Evolutionary conservation across 164 flowering plant genomes (phyloP).

Genomic region (Taxillus chinensis): DNA sequence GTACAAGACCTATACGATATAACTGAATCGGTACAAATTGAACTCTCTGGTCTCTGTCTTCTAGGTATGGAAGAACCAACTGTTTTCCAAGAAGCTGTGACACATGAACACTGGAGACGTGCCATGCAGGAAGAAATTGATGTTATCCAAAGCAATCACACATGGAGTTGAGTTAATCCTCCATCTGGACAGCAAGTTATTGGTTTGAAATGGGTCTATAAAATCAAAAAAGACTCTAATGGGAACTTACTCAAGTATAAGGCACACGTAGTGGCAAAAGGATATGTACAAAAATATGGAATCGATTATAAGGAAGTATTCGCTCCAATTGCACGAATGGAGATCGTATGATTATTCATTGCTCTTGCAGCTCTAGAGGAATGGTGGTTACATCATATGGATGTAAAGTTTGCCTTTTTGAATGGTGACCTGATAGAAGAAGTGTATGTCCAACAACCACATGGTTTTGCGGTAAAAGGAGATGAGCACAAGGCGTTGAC

Average conservation of each 20-base stretch:
- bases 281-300: constrained; percentile 5
- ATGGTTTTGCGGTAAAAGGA: too few relatives aligned
- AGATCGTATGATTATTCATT: too few relatives aligned
- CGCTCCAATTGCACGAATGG: too few relatives aligned
- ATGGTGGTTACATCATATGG: too few relatives aligned
- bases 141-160: constrained; percentile 5
- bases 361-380: too few relatives aligned
- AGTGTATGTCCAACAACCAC: too few relatives aligned
- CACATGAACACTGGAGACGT: neutral
- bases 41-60: neutral
- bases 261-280: constrained; percentile 3
- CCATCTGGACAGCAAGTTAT: constrained; percentile 1
- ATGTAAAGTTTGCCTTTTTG: too few relatives aligned
- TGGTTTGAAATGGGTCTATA: constrained; percentile 7
- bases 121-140: constrained; percentile 11
- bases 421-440: too few relatives aligned
- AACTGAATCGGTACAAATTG: too few relatives aligned
- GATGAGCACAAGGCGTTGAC: too few relatives aligned
- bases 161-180: neutral
- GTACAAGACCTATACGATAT: too few relatives aligned
- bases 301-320: neutral
- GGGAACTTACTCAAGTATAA: neutral
- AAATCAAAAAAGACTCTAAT: neutral
- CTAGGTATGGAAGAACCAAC: constrained; percentile 4
- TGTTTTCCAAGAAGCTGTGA: neutral